Base-by-base conservation (phyloP, 345 rosid genomes). In the Camelina hispida region DNA sequence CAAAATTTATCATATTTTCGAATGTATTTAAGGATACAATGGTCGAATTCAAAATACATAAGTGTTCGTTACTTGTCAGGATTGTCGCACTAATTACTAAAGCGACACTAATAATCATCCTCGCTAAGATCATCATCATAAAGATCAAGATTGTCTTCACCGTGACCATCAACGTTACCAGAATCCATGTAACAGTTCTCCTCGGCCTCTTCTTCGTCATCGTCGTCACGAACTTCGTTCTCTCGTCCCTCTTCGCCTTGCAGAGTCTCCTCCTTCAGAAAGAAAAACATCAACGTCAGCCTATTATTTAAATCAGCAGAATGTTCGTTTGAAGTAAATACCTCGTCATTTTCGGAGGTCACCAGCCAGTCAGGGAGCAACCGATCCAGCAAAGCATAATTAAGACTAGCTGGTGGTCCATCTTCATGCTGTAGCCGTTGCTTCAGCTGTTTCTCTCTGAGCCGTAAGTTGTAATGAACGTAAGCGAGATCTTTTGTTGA, bases 401-500 rank as follows among this genome's bases (percentile, higher is more conserved):
- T 91, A 38, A 84, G 83, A 50, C 83, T 72, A 11, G 65, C 38
- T 54, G 74, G 44, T 66, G 74, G 25, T 63, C 77, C 76, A 62
- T 75, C 79, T 23, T 85, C 92, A 48, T 77, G 73, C 1, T 75
- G 65, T 56, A 69, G 22, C 66, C 80, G 72, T 58, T 80, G 77
- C 42, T 85, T 84, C 18, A 80, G 62, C 44, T 76, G 88, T 71
- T 28, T 75, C 59, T 93, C 96, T 72, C 92, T 81, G 14, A 89
- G 81, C 61, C 91, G 81, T 77, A 91, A 67, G 77, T 91, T 89
- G 83, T 88, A 91, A 79, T 91, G 97, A 78, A 85, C 96, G 80
- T 81, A 90, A 69, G 84, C 60, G 34, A 86, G 85, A 46, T 90
- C 91, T 68, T 76, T 88, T 83, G 79, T 83, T 68, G 82, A 84